Conservation (phyloP, 148 eudicot species). For the Rhododendron ovatum region DNA sequence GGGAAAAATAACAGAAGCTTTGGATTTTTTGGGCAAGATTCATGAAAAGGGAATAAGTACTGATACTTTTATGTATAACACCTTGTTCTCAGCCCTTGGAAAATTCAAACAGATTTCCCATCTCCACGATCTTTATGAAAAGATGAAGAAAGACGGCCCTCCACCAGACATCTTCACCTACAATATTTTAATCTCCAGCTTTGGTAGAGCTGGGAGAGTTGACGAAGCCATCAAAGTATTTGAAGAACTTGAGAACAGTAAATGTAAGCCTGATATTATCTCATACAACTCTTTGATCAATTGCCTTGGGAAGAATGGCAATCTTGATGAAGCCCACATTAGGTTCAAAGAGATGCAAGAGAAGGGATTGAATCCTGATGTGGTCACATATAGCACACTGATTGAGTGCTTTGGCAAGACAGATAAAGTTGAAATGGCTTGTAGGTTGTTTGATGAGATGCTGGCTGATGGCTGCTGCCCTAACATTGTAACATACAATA, state of each 20-base stretch:
- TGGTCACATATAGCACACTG: slow-evolving; percentile 82
- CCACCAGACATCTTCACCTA: slow-evolving; percentile 72
- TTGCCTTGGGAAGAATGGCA: slow-evolving; percentile 85
- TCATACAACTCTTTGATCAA: slow-evolving; percentile 90
- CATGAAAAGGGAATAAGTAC: slow-evolving; percentile 74
- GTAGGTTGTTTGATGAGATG: slow-evolving; percentile 83
- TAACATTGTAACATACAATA: slow-evolving; percentile 86
- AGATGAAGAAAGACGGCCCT: slow-evolving; percentile 77
- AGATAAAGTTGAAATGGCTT: slow-evolving; percentile 88
- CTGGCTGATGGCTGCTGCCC: slow-evolving; percentile 77
- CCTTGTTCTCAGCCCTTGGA: slow-evolving; percentile 72
- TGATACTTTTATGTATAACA: slow-evolving; percentile 77
- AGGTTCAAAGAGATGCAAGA: slow-evolving; percentile 92
- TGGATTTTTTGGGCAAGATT: slow-evolving; percentile 63
- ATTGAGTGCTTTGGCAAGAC: slow-evolving; percentile 96
- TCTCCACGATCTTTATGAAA: slow-evolving; percentile 66
- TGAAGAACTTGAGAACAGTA: slow-evolving; percentile 82
- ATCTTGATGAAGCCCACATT: slow-evolving; percentile 93
- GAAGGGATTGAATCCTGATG: slow-evolving; percentile 84
- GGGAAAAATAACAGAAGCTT: slow-evolving; percentile 67
- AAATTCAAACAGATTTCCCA: slow-evolving; percentile 67
- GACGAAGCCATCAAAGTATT: slow-evolving; percentile 71
- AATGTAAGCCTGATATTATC: slow-evolving; percentile 63
- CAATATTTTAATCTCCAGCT: slow-evolving; percentile 79
- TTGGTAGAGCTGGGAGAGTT: slow-evolving; percentile 78